phyloP scores from a whole-genome alignment of 2,329 filamentous ascomycete species.

The Didymella keratinophila region DNA sequence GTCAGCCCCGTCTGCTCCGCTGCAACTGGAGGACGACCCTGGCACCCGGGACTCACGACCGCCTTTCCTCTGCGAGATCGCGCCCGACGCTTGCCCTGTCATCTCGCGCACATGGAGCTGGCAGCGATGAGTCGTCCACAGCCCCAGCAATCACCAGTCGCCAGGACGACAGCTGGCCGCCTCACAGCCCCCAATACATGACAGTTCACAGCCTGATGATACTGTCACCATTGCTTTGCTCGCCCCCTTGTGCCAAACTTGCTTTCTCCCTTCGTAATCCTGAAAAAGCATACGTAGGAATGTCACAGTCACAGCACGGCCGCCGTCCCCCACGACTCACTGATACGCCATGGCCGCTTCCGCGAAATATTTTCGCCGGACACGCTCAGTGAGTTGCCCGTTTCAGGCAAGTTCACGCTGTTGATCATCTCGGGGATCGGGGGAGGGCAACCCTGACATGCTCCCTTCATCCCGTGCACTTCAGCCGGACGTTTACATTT shows the following conservation, averaged over 20 bases:
- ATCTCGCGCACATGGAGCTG: slow-evolving; percentile 25
- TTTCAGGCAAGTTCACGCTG: slow-evolving; percentile 13
- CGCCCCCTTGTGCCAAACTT: slow-evolving; percentile 13
- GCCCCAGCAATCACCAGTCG: slow-evolving; percentile 27
- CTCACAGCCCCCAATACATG: slow-evolving; percentile 12
- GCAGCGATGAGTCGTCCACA: slow-evolving; percentile 41
- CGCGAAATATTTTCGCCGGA: slow-evolving; percentile 18
- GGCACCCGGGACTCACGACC: slow-evolving; percentile 37
- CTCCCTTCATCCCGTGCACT: slow-evolving; percentile 16
- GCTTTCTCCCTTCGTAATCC: slow-evolving; percentile 15
- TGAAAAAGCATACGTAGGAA: slow-evolving; percentile 18
- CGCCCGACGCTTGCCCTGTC: slow-evolving; percentile 29
- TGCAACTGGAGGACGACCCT: slow-evolving; percentile 31
- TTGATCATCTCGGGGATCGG: slow-evolving; percentile 20
- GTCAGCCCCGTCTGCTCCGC: slow-evolving; percentile 33
- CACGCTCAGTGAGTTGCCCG: slow-evolving; percentile 7
- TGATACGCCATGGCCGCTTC: slow-evolving; percentile 21
- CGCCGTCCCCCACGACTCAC: slow-evolving; percentile 11
- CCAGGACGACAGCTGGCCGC: slow-evolving; percentile 26
- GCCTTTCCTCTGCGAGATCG: slow-evolving; percentile 33
- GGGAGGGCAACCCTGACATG: slow-evolving; percentile 10
- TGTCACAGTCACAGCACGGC: slow-evolving; percentile 17
- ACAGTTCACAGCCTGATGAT: slow-evolving; percentile 7
- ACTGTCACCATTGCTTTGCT: not conserved
- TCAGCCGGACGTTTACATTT: slow-evolving; percentile 20